Evolutionary conservation across 139 green algal species (phyloP), one percentile per base, ranked within the genome.

Genomic region (Chlamydomonas urium): DNA sequence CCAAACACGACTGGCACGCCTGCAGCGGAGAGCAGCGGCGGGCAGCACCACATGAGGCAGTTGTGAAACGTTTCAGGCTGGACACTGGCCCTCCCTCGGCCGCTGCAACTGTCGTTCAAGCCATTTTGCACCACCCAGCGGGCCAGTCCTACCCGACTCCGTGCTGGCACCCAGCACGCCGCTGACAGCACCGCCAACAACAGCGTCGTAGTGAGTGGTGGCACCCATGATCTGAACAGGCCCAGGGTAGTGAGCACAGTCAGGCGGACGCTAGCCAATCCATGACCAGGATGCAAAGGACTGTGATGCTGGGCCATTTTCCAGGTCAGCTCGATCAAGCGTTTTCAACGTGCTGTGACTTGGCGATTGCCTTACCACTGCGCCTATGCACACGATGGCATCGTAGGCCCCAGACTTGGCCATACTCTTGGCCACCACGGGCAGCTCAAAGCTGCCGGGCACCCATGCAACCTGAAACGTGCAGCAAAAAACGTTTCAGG

Each of bases 121-220:
- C 24, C 6, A 38, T 17, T 2, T 17, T n/a, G 63, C 32, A 28
- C 34, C 29, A 34, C 26, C 29, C 6, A 32, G 14, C 32, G 14
- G 21, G 24, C 21, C 34, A 74, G 14, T 53, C 75, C 10, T 34
- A 81, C 82, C 79, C 0, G 86, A 88, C 81, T 90, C 85, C 4
- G 80, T 74, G 48, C 79, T 76, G 3, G 91, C 93, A 26, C 67
- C 74, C 33, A 97, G 75, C 10, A 92, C 59, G 4, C 94, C 94
- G 34, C 78, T 90, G 14, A 91, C 91, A 8, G 93, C 92, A 6
- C 80, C 90, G 53, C 85, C 79, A 2, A 91, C 92, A 14, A 99
- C 94, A 0, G 94, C 93, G 35, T 99, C 94, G 77, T 97, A 99
- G 79, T 98, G 93, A 0, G 90, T 89, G 4, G 94, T 99, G n/a